Evolutionary conservation across 2,329 filamentous ascomycete species (phyloP).

Genomic region (Venturia aucupariae): DNA sequence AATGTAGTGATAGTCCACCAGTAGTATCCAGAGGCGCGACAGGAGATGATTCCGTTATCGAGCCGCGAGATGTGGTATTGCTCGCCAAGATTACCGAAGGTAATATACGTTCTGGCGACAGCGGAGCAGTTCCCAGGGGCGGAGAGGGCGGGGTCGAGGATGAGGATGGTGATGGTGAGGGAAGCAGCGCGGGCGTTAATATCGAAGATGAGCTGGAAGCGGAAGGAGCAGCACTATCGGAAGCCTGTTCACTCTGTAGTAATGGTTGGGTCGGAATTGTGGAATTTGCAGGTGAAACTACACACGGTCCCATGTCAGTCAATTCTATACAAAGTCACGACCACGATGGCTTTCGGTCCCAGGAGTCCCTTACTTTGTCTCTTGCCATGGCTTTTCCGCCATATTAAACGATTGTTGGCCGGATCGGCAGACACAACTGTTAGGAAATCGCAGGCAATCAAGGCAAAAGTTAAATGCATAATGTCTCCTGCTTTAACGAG

Average conservation of each 20-base stretch:
- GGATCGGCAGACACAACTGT: not conserved
- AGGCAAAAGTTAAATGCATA: constrained; percentile 11
- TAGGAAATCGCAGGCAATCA: constrained; percentile 6
- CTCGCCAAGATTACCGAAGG: not conserved
- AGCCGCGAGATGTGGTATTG: not conserved
- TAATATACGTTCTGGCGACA: not conserved
- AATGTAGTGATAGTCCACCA: not conserved
- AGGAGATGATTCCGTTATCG: not conserved
- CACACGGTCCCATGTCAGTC: constrained; percentile 2
- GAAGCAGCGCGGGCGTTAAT: constrained; percentile 5
- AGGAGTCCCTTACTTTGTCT: not conserved
- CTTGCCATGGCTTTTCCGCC: not conserved
- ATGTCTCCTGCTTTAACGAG: constrained; percentile 11
- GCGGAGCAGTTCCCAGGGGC: not conserved
- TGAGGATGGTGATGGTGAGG: not conserved
- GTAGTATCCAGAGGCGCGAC: not conserved
- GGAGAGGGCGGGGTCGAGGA: not conserved
- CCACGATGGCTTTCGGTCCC: not conserved
- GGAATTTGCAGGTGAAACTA: not conserved
- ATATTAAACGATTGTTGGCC: not conserved
- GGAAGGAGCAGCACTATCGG: not conserved
- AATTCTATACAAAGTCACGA: not conserved
- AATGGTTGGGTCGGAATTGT: not conserved
- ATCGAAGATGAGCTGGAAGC: not conserved
- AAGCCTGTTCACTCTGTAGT: not conserved